Conservation (phyloP, 495 filamentous ascomycete genomes). For the Staphylotrichum tortipilum region DNA sequence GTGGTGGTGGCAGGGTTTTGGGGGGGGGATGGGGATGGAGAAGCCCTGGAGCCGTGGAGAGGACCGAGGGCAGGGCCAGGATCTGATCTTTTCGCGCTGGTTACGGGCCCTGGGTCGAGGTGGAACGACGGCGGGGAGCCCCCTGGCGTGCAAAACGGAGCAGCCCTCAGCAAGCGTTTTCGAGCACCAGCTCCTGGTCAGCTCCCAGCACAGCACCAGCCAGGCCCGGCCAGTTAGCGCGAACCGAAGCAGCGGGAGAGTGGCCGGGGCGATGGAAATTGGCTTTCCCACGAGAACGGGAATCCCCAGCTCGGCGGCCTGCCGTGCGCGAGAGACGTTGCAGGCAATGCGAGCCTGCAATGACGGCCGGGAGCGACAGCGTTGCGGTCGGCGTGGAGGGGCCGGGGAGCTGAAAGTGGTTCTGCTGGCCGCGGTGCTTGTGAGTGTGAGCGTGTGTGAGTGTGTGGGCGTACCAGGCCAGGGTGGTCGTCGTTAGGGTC, state of each 20-base stretch:
- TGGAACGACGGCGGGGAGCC: constrained; percentile 13
- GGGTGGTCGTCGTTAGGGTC: too few relatives aligned
- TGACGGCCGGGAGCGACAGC: background rate
- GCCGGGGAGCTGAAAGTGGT: too few relatives aligned
- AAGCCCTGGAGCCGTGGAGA: too few relatives aligned
- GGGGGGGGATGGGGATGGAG: too few relatives aligned
- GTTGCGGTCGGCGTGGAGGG: too few relatives aligned
- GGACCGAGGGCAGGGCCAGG: constrained; percentile 13
- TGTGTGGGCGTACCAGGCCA: too few relatives aligned
- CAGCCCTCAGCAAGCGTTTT: constrained; percentile 1
- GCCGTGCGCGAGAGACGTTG: too few relatives aligned
- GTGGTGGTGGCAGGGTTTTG: constrained; percentile 11
- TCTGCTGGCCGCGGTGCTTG: too few relatives aligned
- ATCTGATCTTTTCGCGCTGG: constrained; percentile 10
- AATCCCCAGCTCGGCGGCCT: background rate
- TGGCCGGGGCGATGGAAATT: constrained; percentile 9
- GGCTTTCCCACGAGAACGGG: constrained; percentile 3
- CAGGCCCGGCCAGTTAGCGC: constrained; percentile 15
- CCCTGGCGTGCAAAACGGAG: constrained; percentile 4
- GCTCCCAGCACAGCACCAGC: too few relatives aligned
- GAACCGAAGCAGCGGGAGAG: constrained; percentile 16
- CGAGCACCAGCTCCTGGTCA: too few relatives aligned
- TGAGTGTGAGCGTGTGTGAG: too few relatives aligned
- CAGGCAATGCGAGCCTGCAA: constrained; percentile 4
- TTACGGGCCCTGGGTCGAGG: constrained; percentile 14